A percentile compares a stretch with the other conserved stretches of the same genome.
Evolutionary conservation across 495 filamentous ascomycete species (phyloP).

Genomic region (Rusavskia elegans): DNA sequence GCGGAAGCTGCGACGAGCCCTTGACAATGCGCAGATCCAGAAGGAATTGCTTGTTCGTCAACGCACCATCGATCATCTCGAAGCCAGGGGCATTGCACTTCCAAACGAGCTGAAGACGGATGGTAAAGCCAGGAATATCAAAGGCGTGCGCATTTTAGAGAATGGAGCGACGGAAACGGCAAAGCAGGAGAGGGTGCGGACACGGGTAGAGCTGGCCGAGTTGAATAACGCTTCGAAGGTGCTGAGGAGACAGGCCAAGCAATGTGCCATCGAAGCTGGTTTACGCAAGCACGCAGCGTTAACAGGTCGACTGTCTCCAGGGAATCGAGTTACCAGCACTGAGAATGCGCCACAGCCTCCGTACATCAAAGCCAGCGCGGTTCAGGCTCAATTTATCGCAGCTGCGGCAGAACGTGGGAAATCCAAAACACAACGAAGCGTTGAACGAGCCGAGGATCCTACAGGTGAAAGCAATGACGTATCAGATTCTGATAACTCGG

Average conservation of each 20-base stretch:
- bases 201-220: slow-evolving; percentile 11
- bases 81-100: neutral
- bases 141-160: slow-evolving; percentile 11
- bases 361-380: neutral
- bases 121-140: slow-evolving; percentile 8
- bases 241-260: slow-evolving; percentile 14
- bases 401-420: too few species aligned
- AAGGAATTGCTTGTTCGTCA: slow-evolving; percentile 14
- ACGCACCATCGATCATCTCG: slow-evolving; percentile 7
- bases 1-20: slow-evolving; percentile 15
- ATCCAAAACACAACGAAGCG: too few species aligned
- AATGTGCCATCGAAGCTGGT: slow-evolving; percentile 13
- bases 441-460: too few species aligned
- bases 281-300: slow-evolving; percentile 15
- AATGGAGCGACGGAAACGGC: slow-evolving; percentile 12
- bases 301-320: neutral
- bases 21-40: slow-evolving; percentile 12
- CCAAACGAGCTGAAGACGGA: slow-evolving; percentile 7
- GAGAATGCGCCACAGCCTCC: neutral
- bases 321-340: too few species aligned
- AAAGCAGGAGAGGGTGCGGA: slow-evolving; percentile 14
- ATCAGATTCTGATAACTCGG: too few species aligned
- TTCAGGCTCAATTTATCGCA: neutral
- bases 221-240: slow-evolving; percentile 12
- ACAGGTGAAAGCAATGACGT: too few species aligned